A percentile compares a stretch with the other conserved stretches of the same genome.
These are phyloP conservation scores for Zostera marina DNA, from an alignment of 116 monocot genomes.

Conservation along the genomic window DNA sequence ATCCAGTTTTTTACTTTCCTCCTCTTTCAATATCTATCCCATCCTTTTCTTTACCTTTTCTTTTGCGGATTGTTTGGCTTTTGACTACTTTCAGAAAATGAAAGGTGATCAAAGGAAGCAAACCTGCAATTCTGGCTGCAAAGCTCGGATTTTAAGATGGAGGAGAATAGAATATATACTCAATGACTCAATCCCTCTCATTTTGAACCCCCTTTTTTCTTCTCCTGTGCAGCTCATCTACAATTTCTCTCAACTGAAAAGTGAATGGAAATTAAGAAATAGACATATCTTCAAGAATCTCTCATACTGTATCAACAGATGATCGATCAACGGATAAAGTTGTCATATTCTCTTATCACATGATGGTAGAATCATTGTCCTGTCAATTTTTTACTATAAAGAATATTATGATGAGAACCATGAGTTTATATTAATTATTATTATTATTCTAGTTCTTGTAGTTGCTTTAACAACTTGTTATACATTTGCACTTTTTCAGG, in stretches of 20 bases:
- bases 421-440: too few relatives aligned
- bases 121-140: too few relatives aligned
- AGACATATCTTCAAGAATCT: neutral
- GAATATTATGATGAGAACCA: neutral
- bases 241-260: neutral
- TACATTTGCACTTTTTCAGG: too few relatives aligned
- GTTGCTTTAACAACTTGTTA: too few relatives aligned
- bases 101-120: too few relatives aligned
- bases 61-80: neutral
- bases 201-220: too few relatives aligned
- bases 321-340: neutral
- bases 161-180: neutral
- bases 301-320: neutral
- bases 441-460: too few relatives aligned
- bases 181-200: too few relatives aligned
- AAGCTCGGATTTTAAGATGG: neutral
- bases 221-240: too few relatives aligned
- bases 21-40: neutral
- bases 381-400: neutral
- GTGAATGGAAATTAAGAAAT: neutral
- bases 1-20: neutral
- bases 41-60: neutral
- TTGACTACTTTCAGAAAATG: constrained; percentile 6
- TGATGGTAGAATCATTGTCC: constrained; percentile 1
- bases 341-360: neutral